phyloP scores from a whole-genome alignment of 495 filamentous ascomycete genomes.

The Xylaria telfairii region DNA sequence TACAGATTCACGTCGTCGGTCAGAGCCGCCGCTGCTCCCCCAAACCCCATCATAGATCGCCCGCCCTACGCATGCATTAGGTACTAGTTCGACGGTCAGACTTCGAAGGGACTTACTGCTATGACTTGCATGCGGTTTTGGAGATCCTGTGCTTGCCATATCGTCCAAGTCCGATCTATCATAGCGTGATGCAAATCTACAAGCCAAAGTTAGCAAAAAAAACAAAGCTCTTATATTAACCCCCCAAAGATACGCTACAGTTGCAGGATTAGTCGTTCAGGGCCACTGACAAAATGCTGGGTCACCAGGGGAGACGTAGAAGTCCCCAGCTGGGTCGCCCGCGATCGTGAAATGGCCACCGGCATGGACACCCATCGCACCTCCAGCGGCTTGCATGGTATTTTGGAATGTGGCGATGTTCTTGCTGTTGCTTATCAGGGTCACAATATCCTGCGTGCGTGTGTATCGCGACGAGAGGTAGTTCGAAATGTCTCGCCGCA shows the following conservation, averaged over 20 bases:
- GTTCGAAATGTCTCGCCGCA: conserved; percentile 68
- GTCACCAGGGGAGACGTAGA: conserved; percentile 68
- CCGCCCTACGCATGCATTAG: conserved; percentile 26
- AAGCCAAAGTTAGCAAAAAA: not conserved
- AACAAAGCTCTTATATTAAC: no score
- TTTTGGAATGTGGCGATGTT: conserved; percentile 55
- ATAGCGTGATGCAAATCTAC: conserved; percentile 63
- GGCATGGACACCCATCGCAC: conserved; percentile 47
- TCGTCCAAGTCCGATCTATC: conserved; percentile 72
- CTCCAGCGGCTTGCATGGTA: conserved; percentile 45
- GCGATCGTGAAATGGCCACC: conserved; percentile 51
- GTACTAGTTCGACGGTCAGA: not conserved
- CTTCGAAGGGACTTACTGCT: conserved; percentile 18
- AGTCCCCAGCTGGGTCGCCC: conserved; percentile 49
- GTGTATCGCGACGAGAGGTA: conserved; percentile 51
- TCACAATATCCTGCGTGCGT: conserved; percentile 55
- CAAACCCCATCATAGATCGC: conserved; percentile 38
- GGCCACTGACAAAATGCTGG: conserved; percentile 61
- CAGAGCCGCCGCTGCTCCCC: conserved; percentile 33
- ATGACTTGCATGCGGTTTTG: conserved; percentile 41
- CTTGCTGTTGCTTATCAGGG: conserved; percentile 51
- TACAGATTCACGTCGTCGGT: conserved; percentile 40
- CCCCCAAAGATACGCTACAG: no score
- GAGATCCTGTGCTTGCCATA: conserved; percentile 64
- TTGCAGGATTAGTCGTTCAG: not conserved